Evolutionary conservation across 768 basidiomycete species (phyloP).

Genomic region (Asterophora lycoperdoides): DNA sequence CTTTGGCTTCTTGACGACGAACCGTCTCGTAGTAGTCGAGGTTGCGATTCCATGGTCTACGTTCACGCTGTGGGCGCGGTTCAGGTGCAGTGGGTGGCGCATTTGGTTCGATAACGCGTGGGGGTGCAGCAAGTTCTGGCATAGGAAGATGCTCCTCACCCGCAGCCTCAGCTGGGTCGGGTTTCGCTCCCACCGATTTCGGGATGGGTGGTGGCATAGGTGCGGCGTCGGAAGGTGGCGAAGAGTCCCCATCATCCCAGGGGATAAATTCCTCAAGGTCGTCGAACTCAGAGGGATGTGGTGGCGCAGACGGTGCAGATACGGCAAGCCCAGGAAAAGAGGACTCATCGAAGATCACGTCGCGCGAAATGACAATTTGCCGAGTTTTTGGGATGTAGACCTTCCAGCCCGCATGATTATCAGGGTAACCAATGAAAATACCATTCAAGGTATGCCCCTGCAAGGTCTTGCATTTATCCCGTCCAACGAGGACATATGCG

Average conservation of each 20-base stretch:
- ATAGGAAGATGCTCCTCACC: not conserved
- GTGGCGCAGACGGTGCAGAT: not conserved
- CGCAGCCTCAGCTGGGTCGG: not conserved
- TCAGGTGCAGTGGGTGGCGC: too few species aligned
- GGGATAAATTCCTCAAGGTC: not conserved
- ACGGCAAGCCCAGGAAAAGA: slow-evolving; percentile 1
- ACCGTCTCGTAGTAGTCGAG: not conserved
- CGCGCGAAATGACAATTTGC: slow-evolving; percentile 2
- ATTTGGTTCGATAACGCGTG: too few species aligned
- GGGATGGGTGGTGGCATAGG: not conserved
- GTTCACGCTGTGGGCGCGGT: not conserved
- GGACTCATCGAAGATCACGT: slow-evolving; percentile 4
- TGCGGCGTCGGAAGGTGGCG: not conserved
- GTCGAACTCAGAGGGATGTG: not conserved
- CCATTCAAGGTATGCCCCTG: slow-evolving; percentile 25
- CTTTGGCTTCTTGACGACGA: not conserved
- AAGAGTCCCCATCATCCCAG: not conserved
- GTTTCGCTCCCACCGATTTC: not conserved
- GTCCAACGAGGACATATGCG: slow-evolving; percentile 34
- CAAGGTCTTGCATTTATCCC: slow-evolving; percentile 29
- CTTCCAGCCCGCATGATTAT: slow-evolving; percentile 2
- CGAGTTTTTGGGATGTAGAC: slow-evolving; percentile 2
- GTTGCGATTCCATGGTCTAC: not conserved
- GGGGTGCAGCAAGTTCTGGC: not conserved
- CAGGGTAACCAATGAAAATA: slow-evolving; percentile 35